These are phyloP conservation scores for Spiromastix sp. DNA, from an alignment of 2,329 filamentous ascomycete species.

Conservation along the genomic window DNA sequence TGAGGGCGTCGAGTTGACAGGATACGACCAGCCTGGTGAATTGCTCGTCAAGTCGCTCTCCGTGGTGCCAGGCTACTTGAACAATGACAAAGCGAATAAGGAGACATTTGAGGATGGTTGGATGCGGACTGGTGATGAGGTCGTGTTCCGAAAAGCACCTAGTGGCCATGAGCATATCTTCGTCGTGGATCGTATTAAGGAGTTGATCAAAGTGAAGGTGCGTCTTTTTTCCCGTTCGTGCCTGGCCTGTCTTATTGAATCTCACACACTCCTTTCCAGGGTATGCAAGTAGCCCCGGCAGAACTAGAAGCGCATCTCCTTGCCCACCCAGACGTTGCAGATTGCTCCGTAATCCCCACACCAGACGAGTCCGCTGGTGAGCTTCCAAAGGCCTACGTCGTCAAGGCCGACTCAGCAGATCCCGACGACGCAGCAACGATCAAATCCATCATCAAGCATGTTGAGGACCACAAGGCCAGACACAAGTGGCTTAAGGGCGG, in stretches of 20 bases:
- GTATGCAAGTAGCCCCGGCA: slow-evolving; percentile 71
- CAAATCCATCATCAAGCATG: slow-evolving; percentile 45
- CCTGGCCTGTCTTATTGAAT: not conserved
- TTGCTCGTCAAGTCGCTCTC: slow-evolving; percentile 67
- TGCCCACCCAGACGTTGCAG: slow-evolving; percentile 61
- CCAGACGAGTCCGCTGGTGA: slow-evolving; percentile 54
- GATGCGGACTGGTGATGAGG: slow-evolving; percentile 80
- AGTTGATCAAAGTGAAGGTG: slow-evolving; percentile 70
- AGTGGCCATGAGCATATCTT: slow-evolving; percentile 69
- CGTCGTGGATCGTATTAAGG: slow-evolving; percentile 73
- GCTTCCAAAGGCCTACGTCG: slow-evolving; percentile 54
- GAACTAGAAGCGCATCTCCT: slow-evolving; percentile 75
- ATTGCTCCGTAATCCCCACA: slow-evolving; percentile 68
- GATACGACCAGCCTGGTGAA: slow-evolving; percentile 67
- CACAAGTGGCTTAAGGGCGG: slow-evolving; percentile 55
- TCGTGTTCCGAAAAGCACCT: slow-evolving; percentile 53
- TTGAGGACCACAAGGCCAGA: slow-evolving; percentile 50
- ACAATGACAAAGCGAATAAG: slow-evolving; percentile 71
- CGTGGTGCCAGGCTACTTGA: slow-evolving; percentile 71
- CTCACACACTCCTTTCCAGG: slow-evolving; percentile 36
- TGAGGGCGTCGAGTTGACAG: slow-evolving; percentile 61
- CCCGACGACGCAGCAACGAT: slow-evolving; percentile 42
- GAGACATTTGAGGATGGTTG: slow-evolving; percentile 76
- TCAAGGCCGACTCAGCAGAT: slow-evolving; percentile 45
- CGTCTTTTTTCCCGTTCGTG: slow-evolving; percentile 8